Conservation (phyloP, 2,329 filamentous ascomycete genomes). For the Talaromyces piceae region DNA sequence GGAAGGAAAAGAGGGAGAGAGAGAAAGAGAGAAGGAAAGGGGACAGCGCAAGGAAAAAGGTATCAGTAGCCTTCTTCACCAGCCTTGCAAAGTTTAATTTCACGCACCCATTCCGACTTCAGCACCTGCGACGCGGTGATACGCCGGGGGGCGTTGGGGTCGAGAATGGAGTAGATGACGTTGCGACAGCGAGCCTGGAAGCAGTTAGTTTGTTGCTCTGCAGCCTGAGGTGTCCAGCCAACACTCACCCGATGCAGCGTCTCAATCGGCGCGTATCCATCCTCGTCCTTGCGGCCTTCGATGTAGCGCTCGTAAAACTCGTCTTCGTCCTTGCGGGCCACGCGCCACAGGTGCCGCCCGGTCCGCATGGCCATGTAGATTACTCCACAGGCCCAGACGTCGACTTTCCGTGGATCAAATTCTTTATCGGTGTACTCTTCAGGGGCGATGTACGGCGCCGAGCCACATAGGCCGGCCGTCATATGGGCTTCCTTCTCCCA, state of each 20-base stretch:
- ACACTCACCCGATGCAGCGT: constrained; percentile 79
- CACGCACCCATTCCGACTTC: constrained; percentile 96
- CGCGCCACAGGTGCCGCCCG: constrained; percentile 87
- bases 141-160: constrained; percentile 84
- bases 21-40: constrained; percentile 4
- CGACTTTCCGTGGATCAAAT: constrained; percentile 94
- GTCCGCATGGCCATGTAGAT: constrained; percentile 99
- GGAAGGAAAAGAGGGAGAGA: constrained; percentile 2
- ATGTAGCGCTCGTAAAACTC: constrained; percentile 95
- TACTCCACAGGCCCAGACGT: constrained; percentile 96
- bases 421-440: constrained; percentile 94
- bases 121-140: constrained; percentile 95
- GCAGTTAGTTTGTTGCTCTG: constrained; percentile 10
- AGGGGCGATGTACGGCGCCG: constrained; percentile 92
- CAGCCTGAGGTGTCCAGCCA: neutral
- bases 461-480: constrained; percentile 94
- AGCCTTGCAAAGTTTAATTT: constrained; percentile 94
- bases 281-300: constrained; percentile 84
- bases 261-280: constrained; percentile 94
- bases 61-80: constrained; percentile 82
- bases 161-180: constrained; percentile 96
- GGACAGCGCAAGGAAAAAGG: constrained; percentile 7
- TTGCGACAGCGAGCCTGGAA: constrained; percentile 87
- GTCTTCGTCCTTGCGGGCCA: constrained; percentile 95
- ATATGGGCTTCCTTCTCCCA: constrained; percentile 99